Base-by-base conservation (phyloP, 768 basidiomycete species). In the Mycena olivaceomarginata region DNA sequence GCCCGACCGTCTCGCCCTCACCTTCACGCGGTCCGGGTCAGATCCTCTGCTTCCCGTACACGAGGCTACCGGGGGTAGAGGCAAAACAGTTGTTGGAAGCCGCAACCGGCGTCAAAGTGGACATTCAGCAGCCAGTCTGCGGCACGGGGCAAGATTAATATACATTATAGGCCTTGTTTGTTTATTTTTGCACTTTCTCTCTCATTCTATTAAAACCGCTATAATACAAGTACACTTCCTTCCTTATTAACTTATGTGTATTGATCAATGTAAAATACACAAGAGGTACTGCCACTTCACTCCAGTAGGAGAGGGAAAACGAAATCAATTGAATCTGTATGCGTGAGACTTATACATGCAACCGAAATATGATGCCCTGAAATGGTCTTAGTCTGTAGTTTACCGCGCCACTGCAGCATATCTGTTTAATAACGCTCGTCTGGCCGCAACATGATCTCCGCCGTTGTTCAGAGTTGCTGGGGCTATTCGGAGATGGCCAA, bases 381-480 rank as follows among this genome's bases (percentile, higher is more conserved):
- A 31, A 31, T 31, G 31, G 31, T 31, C 31, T 31, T 31, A 31
- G 31, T 31, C 31, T 31, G 31, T 31, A 31, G 31, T 31, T 31
- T 31, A 31, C 31, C 31, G 31, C 31, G 31, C 31, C 31, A 31
- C 31, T 31, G 31, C 82, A 16, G 89, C 93, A 81, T 94, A 95
- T 77, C 86, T 89, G 22, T 83, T 80, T 67, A 92, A 83, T 25
- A 97, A 84, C 2, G 86, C 84, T 51, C 90, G 88, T 51, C 95
- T 87, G 37, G 90, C 87, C 18, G 91, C 89, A 60, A 95, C 86
- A 82, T 96, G 96, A 77, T 94, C 93, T 22, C 94, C 92, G 0
- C 95, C 94, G 82, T 92, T 94, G 70, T 90, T 90, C 9, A 85
- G 84, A 15, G 90, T 86, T 4, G 85, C 80, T 11, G 87, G 80